These are phyloP conservation scores for Exophiala sp. DNA, from an alignment of 2,329 filamentous ascomycete species.

Conservation along the genomic window DNA sequence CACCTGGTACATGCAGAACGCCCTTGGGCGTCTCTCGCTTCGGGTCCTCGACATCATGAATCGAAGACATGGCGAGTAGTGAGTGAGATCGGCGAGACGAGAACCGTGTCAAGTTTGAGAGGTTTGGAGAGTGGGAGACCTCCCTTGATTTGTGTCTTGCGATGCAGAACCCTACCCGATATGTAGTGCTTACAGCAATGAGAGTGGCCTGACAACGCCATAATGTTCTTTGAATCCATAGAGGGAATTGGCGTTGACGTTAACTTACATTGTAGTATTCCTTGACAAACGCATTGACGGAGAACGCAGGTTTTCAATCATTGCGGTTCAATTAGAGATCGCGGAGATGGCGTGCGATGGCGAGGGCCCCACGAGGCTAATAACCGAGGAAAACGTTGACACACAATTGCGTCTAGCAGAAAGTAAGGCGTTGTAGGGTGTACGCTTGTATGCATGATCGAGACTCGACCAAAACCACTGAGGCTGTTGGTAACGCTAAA, in stretches of 20 bases:
- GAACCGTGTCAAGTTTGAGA: background rate
- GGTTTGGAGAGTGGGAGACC: background rate
- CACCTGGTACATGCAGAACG: background rate
- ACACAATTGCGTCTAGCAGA: no score
- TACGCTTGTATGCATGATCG: no score
- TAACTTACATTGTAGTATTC: background rate
- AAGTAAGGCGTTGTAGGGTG: no score
- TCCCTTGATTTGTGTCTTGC: background rate
- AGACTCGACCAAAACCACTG: no score
- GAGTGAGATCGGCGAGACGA: no score
- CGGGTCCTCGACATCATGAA: background rate
- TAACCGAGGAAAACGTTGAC: no score
- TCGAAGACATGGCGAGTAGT: background rate
- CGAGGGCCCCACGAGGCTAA: no score
- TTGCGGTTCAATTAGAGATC: background rate
- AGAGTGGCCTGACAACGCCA: no score
- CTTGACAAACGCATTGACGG: background rate
- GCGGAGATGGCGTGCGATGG: conserved; percentile 2
- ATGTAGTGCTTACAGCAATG: background rate
- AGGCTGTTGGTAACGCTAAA: no score
- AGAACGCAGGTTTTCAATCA: background rate
- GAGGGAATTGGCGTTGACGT: no score
- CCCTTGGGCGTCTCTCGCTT: background rate
- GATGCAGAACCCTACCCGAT: background rate
- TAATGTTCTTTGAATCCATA: no score